Evolutionary conservation across 768 basidiomycete species (phyloP).

Genomic region (Myochromella boudieri): DNA sequence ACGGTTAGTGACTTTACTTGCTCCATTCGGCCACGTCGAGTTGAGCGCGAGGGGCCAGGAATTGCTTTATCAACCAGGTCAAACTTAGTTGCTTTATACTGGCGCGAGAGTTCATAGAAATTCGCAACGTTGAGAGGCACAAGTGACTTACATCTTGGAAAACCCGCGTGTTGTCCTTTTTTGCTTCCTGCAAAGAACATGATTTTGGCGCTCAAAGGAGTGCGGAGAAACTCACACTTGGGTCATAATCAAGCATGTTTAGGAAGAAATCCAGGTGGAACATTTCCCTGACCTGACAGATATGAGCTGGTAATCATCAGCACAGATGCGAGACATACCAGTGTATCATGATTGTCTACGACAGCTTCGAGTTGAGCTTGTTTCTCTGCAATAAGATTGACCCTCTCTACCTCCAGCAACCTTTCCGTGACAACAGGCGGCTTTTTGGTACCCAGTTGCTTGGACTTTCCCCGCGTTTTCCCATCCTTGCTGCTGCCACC

Average conservation of each 20-base stretch:
- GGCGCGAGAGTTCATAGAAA: constrained; percentile 6
- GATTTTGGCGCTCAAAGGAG: background rate
- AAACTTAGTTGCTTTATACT: constrained; percentile 65
- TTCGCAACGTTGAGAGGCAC: constrained; percentile 6
- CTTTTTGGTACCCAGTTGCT: constrained; percentile 8
- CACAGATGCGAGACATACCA: constrained; percentile 52
- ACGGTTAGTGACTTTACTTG: constrained; percentile 44
- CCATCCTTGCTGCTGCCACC: constrained; percentile 16
- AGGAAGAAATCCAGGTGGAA: constrained; percentile 88
- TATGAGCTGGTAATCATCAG: constrained; percentile 3
- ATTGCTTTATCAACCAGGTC: constrained; percentile 57
- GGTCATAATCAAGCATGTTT: constrained; percentile 75
- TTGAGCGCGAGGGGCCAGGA: constrained; percentile 53
- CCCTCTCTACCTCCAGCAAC: constrained; percentile 34
- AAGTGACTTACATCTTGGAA: constrained; percentile 62
- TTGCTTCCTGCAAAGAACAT: constrained; percentile 53
- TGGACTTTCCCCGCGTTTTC: constrained; percentile 20
- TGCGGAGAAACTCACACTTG: constrained; percentile 47
- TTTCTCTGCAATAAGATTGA: constrained; percentile 53
- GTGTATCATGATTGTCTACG: constrained; percentile 65
- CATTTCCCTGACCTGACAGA: constrained; percentile 70
- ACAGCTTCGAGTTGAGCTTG: constrained; percentile 59
- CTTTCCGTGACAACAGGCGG: constrained; percentile 21
- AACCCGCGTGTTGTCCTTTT: constrained; percentile 68
- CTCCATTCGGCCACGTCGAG: constrained; percentile 58